Evolutionary conservation across 202 grass and related monocot species (phyloP), one percentile per base, ranked within the genome.

Genomic region (Setaria viridis): DNA sequence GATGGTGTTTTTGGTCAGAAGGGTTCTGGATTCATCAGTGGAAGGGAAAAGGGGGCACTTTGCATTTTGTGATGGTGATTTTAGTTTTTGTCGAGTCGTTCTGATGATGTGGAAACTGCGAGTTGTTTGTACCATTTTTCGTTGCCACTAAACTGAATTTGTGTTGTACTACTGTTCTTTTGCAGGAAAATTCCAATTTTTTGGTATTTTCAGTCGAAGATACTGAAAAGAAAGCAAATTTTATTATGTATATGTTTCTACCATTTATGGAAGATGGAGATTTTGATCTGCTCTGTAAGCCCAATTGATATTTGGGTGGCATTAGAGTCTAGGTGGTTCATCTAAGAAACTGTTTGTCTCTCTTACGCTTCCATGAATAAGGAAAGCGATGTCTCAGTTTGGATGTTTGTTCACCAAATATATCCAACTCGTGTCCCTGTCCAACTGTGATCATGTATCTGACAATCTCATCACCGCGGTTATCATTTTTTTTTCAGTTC

Each of bases 351-450:
- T 35, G 5, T 30, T 30, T 62, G 16, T 70, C 41, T 33, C 14
- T 9, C 25, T 69, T 60, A 17, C 37, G 35, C 32, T 48, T 67
- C 13, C 16, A 64, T 19, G 16, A 25, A 17, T 49, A 42, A 62
- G 4, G 63, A 81, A 70, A 71, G 15, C 34, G 59, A 57, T 63
- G 35, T 20, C 25, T 56, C 74, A 53, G 13, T 80, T 67, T 74
- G 58, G 32, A 86, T 62, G 67, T 87, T 75, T 55, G 85, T 54
- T 87, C 60, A 85, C 47, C 81, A 65, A 56, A 20, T 65, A 35
- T 85, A 76, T 72, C 80, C 77, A 70, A 66, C 46, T 83, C 71
- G 62, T 6, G 39, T 76, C 57, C 16, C 79, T 79, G 21, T 86
- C 66, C n/a, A 82, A 56, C 3, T 58, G 19, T 39, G 19, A 42